Evolutionary conservation across 208 protist genomes (phyloP).

Genomic region (Leishmania martiniquensis): DNA sequence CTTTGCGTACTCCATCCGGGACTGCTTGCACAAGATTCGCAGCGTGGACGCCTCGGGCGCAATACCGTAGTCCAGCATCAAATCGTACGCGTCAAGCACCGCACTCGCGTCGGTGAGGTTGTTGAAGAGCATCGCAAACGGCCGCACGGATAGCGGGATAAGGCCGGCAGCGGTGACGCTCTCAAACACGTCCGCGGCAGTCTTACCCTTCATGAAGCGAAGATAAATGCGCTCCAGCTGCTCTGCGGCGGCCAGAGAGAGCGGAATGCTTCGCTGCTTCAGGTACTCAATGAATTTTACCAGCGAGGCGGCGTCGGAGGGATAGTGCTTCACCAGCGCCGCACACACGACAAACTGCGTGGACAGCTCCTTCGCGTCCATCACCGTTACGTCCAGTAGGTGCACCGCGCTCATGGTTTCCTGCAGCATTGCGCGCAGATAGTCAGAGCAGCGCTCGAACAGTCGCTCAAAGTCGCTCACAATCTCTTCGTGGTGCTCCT

Average conservation of each 20-base stretch:
- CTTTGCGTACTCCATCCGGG: conserved; percentile 60
- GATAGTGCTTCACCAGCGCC: conserved; percentile 61
- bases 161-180: conserved; percentile 62
- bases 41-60: conserved; percentile 71
- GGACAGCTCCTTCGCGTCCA: conserved; percentile 31
- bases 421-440: conserved; percentile 51
- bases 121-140: conserved; percentile 91
- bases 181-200: conserved; percentile 62
- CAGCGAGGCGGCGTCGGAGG: conserved; percentile 36
- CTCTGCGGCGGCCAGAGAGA: conserved; percentile 48
- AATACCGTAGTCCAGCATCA: conserved; percentile 91
- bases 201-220: conserved; percentile 75
- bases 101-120: conserved; percentile 39
- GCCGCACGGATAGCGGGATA: conserved; percentile 63
- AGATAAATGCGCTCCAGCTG: conserved; percentile 69
- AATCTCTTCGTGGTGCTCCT: conserved; percentile 71
- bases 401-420: conserved; percentile 43
- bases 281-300: conserved; percentile 53
- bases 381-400: conserved; percentile 32
- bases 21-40: conserved; percentile 85
- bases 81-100: conserved; percentile 83
- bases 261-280: conserved; percentile 35
- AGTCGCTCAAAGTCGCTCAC: conserved; percentile 68
- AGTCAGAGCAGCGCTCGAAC: conserved; percentile 66
- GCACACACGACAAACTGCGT: conserved; percentile 49